phyloP scores from a whole-genome alignment of 805 yeast species.

The Yarrowia yakushimensis region DNA sequence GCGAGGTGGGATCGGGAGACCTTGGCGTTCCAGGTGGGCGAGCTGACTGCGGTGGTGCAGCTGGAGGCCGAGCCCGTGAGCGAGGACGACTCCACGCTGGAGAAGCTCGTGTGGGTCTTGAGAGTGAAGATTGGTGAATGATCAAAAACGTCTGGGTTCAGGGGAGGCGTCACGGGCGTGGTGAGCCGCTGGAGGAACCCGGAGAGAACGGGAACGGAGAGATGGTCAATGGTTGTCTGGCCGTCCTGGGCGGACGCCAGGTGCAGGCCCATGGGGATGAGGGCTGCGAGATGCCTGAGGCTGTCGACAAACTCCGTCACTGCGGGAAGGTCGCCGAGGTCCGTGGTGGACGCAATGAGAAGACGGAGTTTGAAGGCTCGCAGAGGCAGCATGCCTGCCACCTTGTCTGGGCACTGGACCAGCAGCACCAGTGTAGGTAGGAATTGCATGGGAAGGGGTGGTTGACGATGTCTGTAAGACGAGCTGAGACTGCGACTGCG shows the following conservation, averaged over 20 bases:
- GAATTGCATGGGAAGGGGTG: not conserved
- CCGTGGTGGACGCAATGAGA: not conserved
- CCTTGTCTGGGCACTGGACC: conserved; percentile 21
- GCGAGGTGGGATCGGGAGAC: not conserved
- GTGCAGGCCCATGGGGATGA: not conserved
- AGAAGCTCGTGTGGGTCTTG: conserved; percentile 4
- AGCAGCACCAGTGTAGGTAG: conserved; percentile 10
- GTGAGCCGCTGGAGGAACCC: not conserved
- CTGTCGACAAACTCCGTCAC: not conserved
- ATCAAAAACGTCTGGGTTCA: not conserved
- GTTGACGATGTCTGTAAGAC: not conserved
- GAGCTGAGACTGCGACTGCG: not conserved
- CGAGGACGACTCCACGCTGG: not conserved
- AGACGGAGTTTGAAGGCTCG: not conserved
- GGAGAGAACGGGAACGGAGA: not conserved
- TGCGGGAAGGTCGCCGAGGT: not conserved
- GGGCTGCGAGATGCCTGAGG: not conserved
- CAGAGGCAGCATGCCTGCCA: conserved; percentile 6
- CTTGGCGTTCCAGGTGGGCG: conserved; percentile 7
- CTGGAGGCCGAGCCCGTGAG: conserved; percentile 16
- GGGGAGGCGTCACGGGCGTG: not conserved
- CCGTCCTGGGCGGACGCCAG: not conserved
- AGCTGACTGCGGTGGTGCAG: conserved; percentile 17
- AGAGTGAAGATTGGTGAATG: not conserved
- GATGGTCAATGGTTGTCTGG: not conserved